Evolutionary conservation across 495 filamentous ascomycete genomes (phyloP).

Genomic region (Sabuloglossum arenarium): DNA sequence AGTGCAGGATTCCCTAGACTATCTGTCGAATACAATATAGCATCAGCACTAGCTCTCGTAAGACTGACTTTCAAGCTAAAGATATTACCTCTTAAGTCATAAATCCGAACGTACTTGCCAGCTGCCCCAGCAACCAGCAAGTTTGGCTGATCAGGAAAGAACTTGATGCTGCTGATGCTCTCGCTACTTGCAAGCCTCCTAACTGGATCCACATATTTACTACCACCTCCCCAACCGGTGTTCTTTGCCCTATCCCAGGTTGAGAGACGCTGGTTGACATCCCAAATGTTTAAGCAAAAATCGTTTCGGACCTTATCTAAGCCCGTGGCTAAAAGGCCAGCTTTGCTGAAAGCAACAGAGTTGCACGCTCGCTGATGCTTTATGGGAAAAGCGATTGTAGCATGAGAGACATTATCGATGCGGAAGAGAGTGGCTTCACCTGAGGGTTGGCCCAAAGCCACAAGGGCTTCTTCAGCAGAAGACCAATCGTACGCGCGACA

Average conservation of each 20-base stretch:
- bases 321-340: constrained; percentile 63
- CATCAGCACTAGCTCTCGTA: constrained; percentile 9
- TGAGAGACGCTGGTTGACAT: constrained; percentile 49
- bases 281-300: constrained; percentile 84
- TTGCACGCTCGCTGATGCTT: constrained; percentile 82
- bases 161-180: constrained; percentile 74
- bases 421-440: constrained; percentile 69
- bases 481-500: constrained; percentile 96
- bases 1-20: constrained; percentile 31
- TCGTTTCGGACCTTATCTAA: constrained; percentile 85
- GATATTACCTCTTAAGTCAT: constrained; percentile 62
- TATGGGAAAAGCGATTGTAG: constrained; percentile 48
- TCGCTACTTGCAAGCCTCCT: constrained; percentile 63
- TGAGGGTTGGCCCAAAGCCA: constrained; percentile 67
- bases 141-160: constrained; percentile 70
- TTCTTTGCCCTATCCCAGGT: constrained; percentile 16
- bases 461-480: constrained; percentile 47
- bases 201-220: constrained; percentile 34
- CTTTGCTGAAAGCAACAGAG: constrained; percentile 68
- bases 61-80: constrained; percentile 15
- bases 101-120: constrained; percentile 68
- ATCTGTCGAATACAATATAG: constrained; percentile 17
- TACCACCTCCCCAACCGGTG: constrained; percentile 15
- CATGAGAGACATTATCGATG: constrained; percentile 43
- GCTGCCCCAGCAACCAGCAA: constrained; percentile 66